A percentile compares a stretch with the other conserved stretches of the same genome.
Conservation (phyloP, 1,139 yeast genomes). For the Ashbya aceris region DNA sequence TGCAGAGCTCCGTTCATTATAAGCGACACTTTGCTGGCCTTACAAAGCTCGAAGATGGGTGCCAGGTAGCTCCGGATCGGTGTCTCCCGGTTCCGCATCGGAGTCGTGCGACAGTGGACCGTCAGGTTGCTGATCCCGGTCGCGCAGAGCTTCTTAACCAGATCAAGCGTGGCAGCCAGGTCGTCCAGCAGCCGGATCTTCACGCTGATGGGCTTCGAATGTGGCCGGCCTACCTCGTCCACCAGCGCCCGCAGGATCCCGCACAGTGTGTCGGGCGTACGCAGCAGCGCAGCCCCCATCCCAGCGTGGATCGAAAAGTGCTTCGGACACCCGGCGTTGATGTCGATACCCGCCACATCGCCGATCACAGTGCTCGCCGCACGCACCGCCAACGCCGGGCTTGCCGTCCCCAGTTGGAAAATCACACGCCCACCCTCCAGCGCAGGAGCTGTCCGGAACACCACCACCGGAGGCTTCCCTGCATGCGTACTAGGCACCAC, state of each 20-base stretch:
- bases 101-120: constrained; percentile 81
- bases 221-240: constrained; percentile 67
- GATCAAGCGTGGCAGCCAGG: constrained; percentile 47
- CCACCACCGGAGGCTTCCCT: constrained; percentile 36
- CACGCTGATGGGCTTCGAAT: constrained; percentile 74
- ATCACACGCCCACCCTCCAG: constrained; percentile 57
- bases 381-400: constrained; percentile 73
- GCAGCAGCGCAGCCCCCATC: constrained; percentile 90
- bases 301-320: constrained; percentile 84
- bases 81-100: constrained; percentile 79
- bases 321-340: constrained; percentile 95
- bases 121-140: constrained; percentile 85
- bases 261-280: constrained; percentile 70
- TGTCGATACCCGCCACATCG: constrained; percentile 88
- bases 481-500: constrained; percentile 25
- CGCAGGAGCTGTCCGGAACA: constrained; percentile 63
- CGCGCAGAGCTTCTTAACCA: constrained; percentile 54
- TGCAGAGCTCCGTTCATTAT: constrained; percentile 73
- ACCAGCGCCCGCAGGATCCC: constrained; percentile 61
- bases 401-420: constrained; percentile 85
- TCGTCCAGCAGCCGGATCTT: constrained; percentile 71
- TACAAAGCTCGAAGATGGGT: constrained; percentile 54
- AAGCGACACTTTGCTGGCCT: constrained; percentile 55
- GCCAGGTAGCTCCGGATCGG: constrained; percentile 62
- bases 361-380: constrained; percentile 73